Evolutionary conservation across 2,329 filamentous ascomycete species (phyloP).

Genomic region (Allantophomopsis lycopodina): DNA sequence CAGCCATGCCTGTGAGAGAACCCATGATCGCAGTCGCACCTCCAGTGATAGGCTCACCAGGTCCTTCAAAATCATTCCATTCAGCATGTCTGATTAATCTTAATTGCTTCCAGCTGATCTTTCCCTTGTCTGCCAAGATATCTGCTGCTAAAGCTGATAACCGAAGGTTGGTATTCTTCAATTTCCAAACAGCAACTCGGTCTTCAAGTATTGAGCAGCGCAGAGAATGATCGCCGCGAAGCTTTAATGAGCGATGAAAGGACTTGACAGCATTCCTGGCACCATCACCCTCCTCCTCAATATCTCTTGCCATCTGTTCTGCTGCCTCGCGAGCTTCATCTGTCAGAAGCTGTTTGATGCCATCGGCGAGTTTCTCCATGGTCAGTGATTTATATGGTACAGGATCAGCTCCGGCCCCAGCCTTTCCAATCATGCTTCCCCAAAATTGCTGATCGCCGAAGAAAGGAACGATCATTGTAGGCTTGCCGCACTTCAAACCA

Average conservation of each 20-base stretch:
- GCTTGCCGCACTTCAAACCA: constrained; percentile 55
- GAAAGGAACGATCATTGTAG: constrained; percentile 67
- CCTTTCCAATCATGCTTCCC: constrained; percentile 53
- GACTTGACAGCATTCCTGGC: constrained; percentile 54
- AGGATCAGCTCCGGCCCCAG: constrained; percentile 50
- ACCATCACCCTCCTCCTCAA: constrained; percentile 50
- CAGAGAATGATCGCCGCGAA: constrained; percentile 39
- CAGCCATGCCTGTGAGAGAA: constrained; percentile 41
- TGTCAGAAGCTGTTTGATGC: constrained; percentile 53
- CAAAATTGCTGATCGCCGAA: constrained; percentile 73
- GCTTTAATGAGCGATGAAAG: constrained; percentile 47
- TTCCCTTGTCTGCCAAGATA: constrained; percentile 45
- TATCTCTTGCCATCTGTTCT: constrained; percentile 42
- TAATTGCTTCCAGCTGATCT: constrained; percentile 48
- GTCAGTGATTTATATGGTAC: constrained; percentile 56
- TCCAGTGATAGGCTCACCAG: constrained; percentile 59
- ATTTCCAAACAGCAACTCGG: constrained; percentile 49
- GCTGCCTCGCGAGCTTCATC: constrained; percentile 45
- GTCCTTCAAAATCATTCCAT: constrained; percentile 68
- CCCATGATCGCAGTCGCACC: constrained; percentile 46
- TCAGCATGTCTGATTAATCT: constrained; percentile 52
- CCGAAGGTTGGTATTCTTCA: constrained; percentile 45
- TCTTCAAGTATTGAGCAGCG: constrained; percentile 53
- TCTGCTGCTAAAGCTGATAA: constrained; percentile 53
- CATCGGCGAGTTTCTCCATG: constrained; percentile 51